These are phyloP conservation scores for Penicillium samsonianum DNA, from an alignment of 495 filamentous ascomycete genomes.

Conservation along the genomic window DNA sequence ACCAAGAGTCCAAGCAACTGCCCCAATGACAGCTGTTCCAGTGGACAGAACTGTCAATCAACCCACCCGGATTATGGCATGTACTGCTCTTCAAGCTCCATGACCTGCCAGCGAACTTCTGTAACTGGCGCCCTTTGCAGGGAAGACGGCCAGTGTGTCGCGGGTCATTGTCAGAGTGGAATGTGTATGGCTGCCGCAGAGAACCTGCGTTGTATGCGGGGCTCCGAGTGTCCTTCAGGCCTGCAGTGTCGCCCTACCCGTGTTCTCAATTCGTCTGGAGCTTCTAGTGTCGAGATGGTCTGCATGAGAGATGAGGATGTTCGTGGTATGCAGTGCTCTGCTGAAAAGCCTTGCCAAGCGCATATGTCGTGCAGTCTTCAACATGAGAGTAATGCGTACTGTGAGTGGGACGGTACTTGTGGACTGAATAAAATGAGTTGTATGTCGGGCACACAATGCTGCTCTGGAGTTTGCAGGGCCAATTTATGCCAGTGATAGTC, in stretches of 20 bases:
- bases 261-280: background rate
- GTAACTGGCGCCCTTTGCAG: background rate
- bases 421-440: background rate
- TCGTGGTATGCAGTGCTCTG: background rate
- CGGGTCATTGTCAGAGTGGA: background rate
- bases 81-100: background rate
- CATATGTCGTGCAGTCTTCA: slow-evolving; percentile 2
- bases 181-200: background rate
- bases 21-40: slow-evolving; percentile 2
- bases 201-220: background rate
- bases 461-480: background rate
- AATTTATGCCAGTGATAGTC: background rate
- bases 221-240: slow-evolving; percentile 2
- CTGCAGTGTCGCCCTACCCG: background rate
- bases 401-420: slow-evolving; percentile 3
- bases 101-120: background rate
- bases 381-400: background rate
- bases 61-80: background rate
- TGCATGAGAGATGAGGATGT: slow-evolving; percentile 2
- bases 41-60: background rate
- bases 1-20: slow-evolving; percentile 1
- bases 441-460: slow-evolving; percentile 1
- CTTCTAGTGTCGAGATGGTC: background rate
- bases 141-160: background rate
- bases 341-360: background rate